A percentile compares a stretch with the other conserved stretches of the same genome.
Conservation (phyloP, 2,329 filamentous ascomycete species). For the Aspergillus tamarii region DNA sequence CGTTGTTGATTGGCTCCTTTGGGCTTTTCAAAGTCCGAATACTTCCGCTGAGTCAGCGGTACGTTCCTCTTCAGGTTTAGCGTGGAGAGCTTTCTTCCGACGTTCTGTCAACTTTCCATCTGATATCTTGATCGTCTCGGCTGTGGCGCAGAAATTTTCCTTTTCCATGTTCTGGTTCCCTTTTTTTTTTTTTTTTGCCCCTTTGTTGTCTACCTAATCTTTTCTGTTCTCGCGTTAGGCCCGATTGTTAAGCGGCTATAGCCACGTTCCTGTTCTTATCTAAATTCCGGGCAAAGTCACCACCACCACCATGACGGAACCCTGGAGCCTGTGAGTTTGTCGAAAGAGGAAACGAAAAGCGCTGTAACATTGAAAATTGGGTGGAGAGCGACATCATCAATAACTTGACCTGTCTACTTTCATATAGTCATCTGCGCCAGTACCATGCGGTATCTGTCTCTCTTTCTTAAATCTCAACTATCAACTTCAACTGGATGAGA, state of each 20-base stretch:
- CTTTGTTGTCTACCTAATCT: not conserved
- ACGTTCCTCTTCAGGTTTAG: not conserved
- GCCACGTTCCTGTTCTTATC: not conserved
- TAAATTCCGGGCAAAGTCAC: not conserved
- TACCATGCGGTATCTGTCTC: not conserved
- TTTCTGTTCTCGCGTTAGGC: not conserved
- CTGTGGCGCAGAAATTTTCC: not conserved
- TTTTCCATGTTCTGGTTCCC: no score
- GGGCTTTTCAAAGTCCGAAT: not conserved
- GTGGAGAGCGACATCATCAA: not conserved
- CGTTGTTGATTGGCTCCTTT: not conserved
- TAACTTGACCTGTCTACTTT: not conserved
- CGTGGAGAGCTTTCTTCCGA: not conserved
- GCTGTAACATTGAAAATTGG: no score
- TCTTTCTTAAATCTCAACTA: not conserved
- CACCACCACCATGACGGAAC: no score
- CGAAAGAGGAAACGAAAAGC: no score
- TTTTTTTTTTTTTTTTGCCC: not conserved
- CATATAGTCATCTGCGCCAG: not conserved
- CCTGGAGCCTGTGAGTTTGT: no score
- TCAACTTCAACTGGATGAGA: not conserved
- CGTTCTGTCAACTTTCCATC: not conserved
- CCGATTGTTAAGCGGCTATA: not conserved
- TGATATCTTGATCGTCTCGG: not conserved
- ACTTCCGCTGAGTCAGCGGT: constrained; percentile 1